These are phyloP conservation scores for Aquilaria sinensis DNA, from an alignment of 345 rosid genomes.

Conservation along the genomic window DNA sequence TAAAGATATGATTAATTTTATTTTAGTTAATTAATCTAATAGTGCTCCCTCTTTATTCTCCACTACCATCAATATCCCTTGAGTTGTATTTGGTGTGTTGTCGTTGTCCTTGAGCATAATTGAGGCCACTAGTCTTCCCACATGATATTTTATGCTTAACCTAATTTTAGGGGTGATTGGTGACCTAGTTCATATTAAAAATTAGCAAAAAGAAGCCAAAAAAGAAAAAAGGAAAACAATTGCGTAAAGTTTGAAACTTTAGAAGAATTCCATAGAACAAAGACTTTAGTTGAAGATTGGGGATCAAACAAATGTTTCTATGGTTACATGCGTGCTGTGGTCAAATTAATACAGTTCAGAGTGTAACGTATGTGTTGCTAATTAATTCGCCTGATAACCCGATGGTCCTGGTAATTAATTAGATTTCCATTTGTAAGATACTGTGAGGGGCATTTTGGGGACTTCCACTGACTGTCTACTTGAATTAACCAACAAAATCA, in stretches of 20 bases:
- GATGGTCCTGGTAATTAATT: neutral
- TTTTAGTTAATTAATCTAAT: no score
- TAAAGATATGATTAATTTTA: no score
- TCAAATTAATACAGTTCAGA: no score
- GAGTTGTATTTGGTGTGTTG: slow-evolving; percentile 32
- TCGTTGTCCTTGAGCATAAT: slow-evolving; percentile 16
- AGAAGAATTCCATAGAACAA: no score
- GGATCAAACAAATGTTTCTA: no score
- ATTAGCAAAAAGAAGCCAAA: neutral
- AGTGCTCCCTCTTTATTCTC: slow-evolving; percentile 32
- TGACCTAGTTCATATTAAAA: slow-evolving; percentile 3
- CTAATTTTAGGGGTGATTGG: no score
- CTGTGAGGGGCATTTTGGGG: neutral
- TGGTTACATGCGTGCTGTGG: no score
- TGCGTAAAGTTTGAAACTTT: neutral
- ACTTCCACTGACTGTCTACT: slow-evolving; percentile 13
- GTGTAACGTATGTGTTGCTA: no score
- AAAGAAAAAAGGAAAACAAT: neutral
- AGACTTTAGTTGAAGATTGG: no score
- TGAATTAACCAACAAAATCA: neutral
- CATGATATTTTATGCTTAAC: slow-evolving; percentile 1
- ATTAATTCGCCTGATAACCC: neutral
- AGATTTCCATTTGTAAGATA: neutral
- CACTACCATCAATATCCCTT: slow-evolving; percentile 30
- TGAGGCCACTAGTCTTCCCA: slow-evolving; percentile 11